Base-by-base conservation (phyloP, 192 early-diverging fungal genomes). In the Dimargaris cristalligena region DNA sequence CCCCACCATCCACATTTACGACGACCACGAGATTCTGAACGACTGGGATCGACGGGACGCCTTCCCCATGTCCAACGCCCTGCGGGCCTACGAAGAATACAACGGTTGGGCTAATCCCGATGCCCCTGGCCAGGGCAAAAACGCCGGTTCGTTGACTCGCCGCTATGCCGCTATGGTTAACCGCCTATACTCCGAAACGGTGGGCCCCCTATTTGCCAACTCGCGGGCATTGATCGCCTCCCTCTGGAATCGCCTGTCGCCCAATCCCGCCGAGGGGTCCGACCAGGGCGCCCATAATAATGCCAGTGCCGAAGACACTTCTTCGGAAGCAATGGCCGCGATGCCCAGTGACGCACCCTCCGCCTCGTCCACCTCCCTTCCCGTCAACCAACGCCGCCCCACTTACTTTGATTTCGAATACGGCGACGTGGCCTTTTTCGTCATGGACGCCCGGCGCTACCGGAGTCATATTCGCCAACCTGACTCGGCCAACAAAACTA, bases 1-100 rank as follows among this genome's bases (percentile, higher is more conserved):
- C 28, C 71, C 75, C 20, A 71, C 64, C 66, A 47, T 71, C 11
- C 68, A 73, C 45, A 66, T 73, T 4, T 77, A 77, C 50, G 75
- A 77, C 60, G 75, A 77, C 65, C 75, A 77, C 41, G 75, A 77
- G 60, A 69, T 77, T 50, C 60, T 64, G 54, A 77, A 77, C 64
- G 71, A 77, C 65, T 77, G 75, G 75, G 67, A 73, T 47, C 29
- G 38, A 26, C 62, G 66, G 49, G 66, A 69, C 23, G 20, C 45
- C 13, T 48, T 54, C 34, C 71, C 71, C 8, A 71, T 71, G 67
- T 61, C 54, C 51, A 68, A 34, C 57, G 75, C 75, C n/a, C 57
- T 70, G 58, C 33, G 48, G 2, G 75, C 75, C 0, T 77, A 65
- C 55, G 38, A 67, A 62, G 69, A 71, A 58, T 77, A 77, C 66